Evolutionary conservation across 1,284 basidiomycete genomes (phyloP), one percentile per base, ranked within the genome.

Genomic region (Farysia itapuensis): DNA sequence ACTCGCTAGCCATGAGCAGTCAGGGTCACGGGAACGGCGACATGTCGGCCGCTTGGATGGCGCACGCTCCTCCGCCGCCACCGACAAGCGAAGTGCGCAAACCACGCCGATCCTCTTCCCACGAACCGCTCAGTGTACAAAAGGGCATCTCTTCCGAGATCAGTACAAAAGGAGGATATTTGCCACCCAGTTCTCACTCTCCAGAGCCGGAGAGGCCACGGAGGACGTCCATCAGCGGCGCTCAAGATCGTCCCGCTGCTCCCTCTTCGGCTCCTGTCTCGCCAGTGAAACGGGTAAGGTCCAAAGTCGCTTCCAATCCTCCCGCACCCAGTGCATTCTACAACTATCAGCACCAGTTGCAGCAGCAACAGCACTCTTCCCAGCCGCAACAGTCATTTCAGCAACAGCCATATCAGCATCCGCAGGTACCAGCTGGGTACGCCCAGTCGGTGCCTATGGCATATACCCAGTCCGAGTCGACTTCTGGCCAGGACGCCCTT

Each of bases 21-120:
- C n/a, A n/a, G n/a, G n/a, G n/a, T n/a, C n/a, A n/a, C n/a, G 56
- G 48, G 11, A 18, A 46, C 11, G 32, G 39, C 15, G 59, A 63
- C 45, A 56, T 63, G 52, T 52, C 59, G 28, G 48, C 64, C 31
- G 59, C 60, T 16, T 69, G 66, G 66, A 56, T 67, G 21, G 64
- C 66, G 4, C 60, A 64, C 30, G 66, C 66, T 4, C 66, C 66
- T 12, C 59, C 66, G 18, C 66, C 66, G 18, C 66, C 66, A 21
- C 64, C 65, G 4, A 22, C 44, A 1, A 30, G 45, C 5, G 14
- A 43, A 11, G 42, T 47, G 12, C 48, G 52, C 14, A 53, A 47
- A 37, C 44, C 45, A 28, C 60, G 47, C n/a, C 42, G 60, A 21
- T 58, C 54, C 38, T 52, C 49, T 7, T 70, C 67, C 7, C 51